These are phyloP conservation scores for Pinus tabuliformis DNA, from an alignment of 75 land plant genomes.

Conservation along the genomic window DNA sequence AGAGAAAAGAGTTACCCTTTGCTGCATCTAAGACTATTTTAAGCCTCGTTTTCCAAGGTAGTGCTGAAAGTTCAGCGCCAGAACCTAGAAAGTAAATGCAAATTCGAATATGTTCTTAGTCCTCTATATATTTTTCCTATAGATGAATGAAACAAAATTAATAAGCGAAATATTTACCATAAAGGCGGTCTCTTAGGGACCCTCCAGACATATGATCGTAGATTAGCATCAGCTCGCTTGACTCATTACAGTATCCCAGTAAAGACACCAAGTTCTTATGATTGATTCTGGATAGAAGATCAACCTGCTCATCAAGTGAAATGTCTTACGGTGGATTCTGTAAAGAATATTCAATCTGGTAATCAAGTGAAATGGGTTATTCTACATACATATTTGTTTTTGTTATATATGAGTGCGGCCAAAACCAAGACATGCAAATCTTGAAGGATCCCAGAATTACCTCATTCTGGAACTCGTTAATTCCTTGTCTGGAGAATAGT, in stretches of 20 bases:
- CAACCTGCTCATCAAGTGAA: background rate
- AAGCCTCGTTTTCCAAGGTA: slow-evolving; percentile 21
- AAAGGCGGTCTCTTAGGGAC: slow-evolving; percentile 49
- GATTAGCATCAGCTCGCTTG: slow-evolving; percentile 28
- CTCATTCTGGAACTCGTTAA: background rate
- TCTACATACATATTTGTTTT: background rate
- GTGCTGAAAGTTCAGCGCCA: background rate
- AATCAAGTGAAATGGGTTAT: background rate
- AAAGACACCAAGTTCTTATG: slow-evolving; percentile 43
- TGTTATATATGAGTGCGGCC: background rate
- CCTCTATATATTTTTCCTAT: too few species aligned
- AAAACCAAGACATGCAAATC: background rate
- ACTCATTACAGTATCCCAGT: slow-evolving; percentile 46
- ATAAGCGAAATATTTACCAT: background rate
- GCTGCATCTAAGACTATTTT: slow-evolving; percentile 1
- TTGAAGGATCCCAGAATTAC: background rate
- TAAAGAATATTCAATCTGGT: slow-evolving; percentile 10
- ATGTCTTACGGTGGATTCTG: slow-evolving; percentile 11
- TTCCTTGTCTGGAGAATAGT: background rate
- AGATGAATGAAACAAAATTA: background rate
- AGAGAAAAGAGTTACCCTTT: background rate
- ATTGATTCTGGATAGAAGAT: slow-evolving; percentile 10
- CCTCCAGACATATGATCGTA: slow-evolving; percentile 57
- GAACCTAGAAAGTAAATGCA: background rate
- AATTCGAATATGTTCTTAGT: background rate